A percentile compares a stretch with the other conserved stretches of the same genome.
Conservation (phyloP, 179 eudicot genomes). For the Spergularia azorica region DNA sequence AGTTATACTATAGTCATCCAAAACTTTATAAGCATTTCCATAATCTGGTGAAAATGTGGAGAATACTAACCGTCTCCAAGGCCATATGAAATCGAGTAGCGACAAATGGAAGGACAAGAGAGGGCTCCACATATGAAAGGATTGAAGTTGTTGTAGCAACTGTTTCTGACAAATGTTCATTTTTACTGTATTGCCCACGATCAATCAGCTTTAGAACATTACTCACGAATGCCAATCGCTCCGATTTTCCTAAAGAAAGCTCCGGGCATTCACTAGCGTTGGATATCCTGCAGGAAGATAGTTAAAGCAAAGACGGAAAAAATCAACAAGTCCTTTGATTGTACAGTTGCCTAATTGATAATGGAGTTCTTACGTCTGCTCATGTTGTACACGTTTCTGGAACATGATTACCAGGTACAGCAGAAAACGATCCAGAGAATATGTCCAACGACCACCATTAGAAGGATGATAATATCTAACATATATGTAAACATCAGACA, state of each 20-base stretch:
- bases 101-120: constrained; percentile 87
- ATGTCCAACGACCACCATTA: constrained; percentile 99
- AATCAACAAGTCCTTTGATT: not conserved
- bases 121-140: constrained; percentile 89
- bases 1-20: constrained; percentile 6
- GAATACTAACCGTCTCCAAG: constrained; percentile 83
- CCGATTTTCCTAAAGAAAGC: constrained; percentile 60
- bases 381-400: constrained; percentile 76
- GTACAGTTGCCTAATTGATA: constrained; percentile 5
- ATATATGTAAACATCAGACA: constrained; percentile 19
- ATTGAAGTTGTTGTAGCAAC: constrained; percentile 91
- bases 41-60: constrained; percentile 1
- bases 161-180: constrained; percentile 83
- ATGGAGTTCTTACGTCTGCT: constrained; percentile 62
- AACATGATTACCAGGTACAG: constrained; percentile 70
- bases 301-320: not conserved
- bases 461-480: constrained; percentile 96
- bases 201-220: constrained; percentile 78
- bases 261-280: constrained; percentile 41
- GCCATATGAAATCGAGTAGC: constrained; percentile 94
- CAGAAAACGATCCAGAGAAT: constrained; percentile 82
- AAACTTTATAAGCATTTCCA: not conserved
- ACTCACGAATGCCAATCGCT: constrained; percentile 73
- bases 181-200: constrained; percentile 98
- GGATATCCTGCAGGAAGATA: constrained; percentile 48